Base-by-base conservation (phyloP, 352 stramenopile genomes). In the Phytophthora syringae region DNA sequence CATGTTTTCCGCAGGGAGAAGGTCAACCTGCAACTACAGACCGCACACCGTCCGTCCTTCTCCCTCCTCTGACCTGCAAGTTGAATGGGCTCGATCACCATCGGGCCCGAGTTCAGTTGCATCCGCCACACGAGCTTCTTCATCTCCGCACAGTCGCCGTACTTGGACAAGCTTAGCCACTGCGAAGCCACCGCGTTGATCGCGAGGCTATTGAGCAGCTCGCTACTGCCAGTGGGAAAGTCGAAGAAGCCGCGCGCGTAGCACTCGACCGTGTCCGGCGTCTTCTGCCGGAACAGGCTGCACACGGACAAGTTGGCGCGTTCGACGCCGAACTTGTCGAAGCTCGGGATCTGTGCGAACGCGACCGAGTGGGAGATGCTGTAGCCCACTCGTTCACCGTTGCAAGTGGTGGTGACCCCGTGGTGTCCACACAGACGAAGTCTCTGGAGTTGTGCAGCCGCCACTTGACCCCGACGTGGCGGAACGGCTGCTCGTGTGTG, bases 61-160 rank as follows among this genome's bases (percentile, higher is more conserved):
- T 0, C 52, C 42, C 20, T n/a, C n/a, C n/a, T n/a, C n/a, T n/a
- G n/a, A n/a, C n/a, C n/a, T n/a, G n/a, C n/a, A n/a, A n/a, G n/a
- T n/a, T n/a, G n/a, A n/a, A 37, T 1, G 3, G 66, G 64, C 25
- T 74, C 51, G 27, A 77, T 59, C 10, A 34, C 15, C 49, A 70
- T 63, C 13, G 69, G 69, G 0, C 64, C 69, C 25, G 60, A 71
- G 43, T 74, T 70, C 25, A 62, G 74, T 54, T 72, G 76, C 52
- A 88, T 52, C 25, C 67, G 72, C 64, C 79, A 88, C 65, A 78
- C 70, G 25, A 91, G 64, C 53, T 91, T 91, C 65, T 89, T 89
- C 67, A 88, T 84, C 60, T 82, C 75, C 15, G 79, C 77, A 52
- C 74, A 82, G 52, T 88, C 55, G 50, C 74, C 18, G 50, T 59